These are phyloP conservation scores for Chalciporus sp. DNA, from an alignment of 1,284 basidiomycete species.

Conservation along the genomic window DNA sequence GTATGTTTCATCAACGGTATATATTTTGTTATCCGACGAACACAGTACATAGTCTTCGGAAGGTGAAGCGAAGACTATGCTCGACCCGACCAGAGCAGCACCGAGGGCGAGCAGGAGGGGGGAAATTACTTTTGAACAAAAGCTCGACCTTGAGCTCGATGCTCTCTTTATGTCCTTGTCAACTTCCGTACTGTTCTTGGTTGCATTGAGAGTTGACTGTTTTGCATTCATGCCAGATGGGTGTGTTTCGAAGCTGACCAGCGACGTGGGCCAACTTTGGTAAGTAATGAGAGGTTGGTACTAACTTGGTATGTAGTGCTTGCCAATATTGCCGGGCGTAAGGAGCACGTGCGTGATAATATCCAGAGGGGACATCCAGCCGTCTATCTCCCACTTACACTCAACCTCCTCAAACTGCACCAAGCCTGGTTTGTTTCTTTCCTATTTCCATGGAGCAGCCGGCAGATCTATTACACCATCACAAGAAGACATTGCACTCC, in stretches of 20 bases:
- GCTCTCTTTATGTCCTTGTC: background rate
- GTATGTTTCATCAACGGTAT: conserved; percentile 51
- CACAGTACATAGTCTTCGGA: conserved; percentile 48
- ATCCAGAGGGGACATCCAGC: background rate
- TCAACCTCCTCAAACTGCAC: background rate
- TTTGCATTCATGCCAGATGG: background rate
- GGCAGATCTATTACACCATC: conserved; percentile 32
- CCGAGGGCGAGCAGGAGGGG: conserved; percentile 20
- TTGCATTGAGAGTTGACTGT: background rate
- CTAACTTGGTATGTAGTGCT: too few relatives aligned
- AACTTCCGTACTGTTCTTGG: background rate
- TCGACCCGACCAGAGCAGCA: conserved; percentile 12
- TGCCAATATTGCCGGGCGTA: too few relatives aligned
- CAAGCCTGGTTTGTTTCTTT: background rate
- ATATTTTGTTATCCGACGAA: conserved; percentile 46
- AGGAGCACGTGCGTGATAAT: background rate
- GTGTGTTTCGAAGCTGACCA: too few relatives aligned
- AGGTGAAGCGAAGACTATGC: background rate
- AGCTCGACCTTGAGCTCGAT: background rate
- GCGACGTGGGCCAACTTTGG: too few relatives aligned
- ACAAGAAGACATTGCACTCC: conserved; percentile 54
- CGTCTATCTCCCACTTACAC: background rate
- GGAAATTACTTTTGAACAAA: conserved; percentile 1
- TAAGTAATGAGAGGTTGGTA: too few relatives aligned
- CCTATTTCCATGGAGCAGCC: conserved; percentile 28